Evolutionary conservation across 176 grass and related monocot species (phyloP), one percentile per base, ranked within the genome.

Genomic region (Echinochloa phyllopogon): DNA sequence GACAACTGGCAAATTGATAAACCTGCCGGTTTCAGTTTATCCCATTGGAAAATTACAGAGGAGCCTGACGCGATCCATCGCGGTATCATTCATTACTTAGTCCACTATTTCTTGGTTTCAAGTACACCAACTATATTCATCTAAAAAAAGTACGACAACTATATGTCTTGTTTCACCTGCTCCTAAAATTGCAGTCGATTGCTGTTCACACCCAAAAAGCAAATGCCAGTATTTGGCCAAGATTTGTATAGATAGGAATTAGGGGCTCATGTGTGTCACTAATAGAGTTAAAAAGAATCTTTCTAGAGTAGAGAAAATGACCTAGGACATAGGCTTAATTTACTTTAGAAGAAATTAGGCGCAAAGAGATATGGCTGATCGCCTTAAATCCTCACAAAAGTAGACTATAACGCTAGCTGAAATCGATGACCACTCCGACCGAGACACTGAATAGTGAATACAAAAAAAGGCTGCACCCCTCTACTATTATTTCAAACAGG

Each of bases 401-500:
- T 83, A 82, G 45, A 17, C 58, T 66, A 24, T 41, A 36, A 41
- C 17, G 83, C 10, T 90, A 51, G 58, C 67, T 83, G 12, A 74
- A 83, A 74, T 42, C 18, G 58, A 37, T 70, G 84, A 33, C 49
- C 27, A 74, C 8, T 5, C 11, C 36, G 27, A 51, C 11, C 17
- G 62, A 40, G 45, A 38, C 33, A 52, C 61, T 48, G 66, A 78
- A 72, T 56, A 86, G 48, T 83, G 73, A 78, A 58, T 60, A n/a
- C 44, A 78, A 39, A 77, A 73, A 89, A 40, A 71, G 29, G 65
- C 15, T 25, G 13, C 27, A 37, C 42, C 33, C 21, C 65, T 20
- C 77, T 65, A 42, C 39, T 71, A 59, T 61, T 90, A 37, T 74
- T 79, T 74, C 50, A 50, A 78, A 67, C 50, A 78, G 59, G 88